Conservation (phyloP, 495 filamentous ascomycete genomes). For the Penicillium nucicola region DNA sequence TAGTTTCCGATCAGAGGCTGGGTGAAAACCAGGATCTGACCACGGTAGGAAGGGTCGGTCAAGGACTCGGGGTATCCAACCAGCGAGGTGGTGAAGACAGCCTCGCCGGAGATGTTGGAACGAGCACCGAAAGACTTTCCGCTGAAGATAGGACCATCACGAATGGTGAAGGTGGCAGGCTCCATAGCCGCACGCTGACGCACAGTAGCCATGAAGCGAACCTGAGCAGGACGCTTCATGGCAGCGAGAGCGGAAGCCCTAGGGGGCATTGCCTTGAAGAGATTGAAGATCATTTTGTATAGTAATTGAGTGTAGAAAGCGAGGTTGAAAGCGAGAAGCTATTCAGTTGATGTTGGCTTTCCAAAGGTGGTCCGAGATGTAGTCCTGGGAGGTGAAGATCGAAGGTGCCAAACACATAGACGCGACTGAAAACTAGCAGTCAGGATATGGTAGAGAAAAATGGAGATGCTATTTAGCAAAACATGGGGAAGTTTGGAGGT, state of each 20-base stretch:
- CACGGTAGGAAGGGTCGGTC: slow-evolving; percentile 98
- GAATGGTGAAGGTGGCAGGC: slow-evolving; percentile 91
- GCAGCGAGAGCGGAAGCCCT: slow-evolving; percentile 52
- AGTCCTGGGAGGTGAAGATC: slow-evolving; percentile 97
- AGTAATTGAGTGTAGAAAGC: slow-evolving; percentile 6
- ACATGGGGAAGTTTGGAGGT: slow-evolving; percentile 18
- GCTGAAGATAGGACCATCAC: slow-evolving; percentile 89
- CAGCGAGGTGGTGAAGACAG: slow-evolving; percentile 89
- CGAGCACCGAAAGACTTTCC: slow-evolving; percentile 92
- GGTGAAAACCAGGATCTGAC: slow-evolving; percentile 97
- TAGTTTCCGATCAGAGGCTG: slow-evolving; percentile 99
- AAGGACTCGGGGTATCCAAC: slow-evolving; percentile 97
- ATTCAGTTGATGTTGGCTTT: slow-evolving; percentile 82
- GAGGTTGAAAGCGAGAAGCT: slow-evolving; percentile 12
- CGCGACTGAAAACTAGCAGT: slow-evolving; percentile 53
- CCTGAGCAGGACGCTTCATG: slow-evolving; percentile 48
- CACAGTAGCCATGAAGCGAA: slow-evolving; percentile 67
- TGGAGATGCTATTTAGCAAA: slow-evolving; percentile 21
- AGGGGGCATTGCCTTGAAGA: slow-evolving; percentile 55
- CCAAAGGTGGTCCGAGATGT: slow-evolving; percentile 99
- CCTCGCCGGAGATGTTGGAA: slow-evolving; percentile 88
- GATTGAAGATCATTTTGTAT: slow-evolving; percentile 62
- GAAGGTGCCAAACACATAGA: slow-evolving; percentile 94
- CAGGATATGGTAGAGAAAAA: slow-evolving; percentile 20
- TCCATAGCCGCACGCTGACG: slow-evolving; percentile 67